phyloP scores from a whole-genome alignment of 2,329 filamentous ascomycete species.

The Chaetothyriales sp. region DNA sequence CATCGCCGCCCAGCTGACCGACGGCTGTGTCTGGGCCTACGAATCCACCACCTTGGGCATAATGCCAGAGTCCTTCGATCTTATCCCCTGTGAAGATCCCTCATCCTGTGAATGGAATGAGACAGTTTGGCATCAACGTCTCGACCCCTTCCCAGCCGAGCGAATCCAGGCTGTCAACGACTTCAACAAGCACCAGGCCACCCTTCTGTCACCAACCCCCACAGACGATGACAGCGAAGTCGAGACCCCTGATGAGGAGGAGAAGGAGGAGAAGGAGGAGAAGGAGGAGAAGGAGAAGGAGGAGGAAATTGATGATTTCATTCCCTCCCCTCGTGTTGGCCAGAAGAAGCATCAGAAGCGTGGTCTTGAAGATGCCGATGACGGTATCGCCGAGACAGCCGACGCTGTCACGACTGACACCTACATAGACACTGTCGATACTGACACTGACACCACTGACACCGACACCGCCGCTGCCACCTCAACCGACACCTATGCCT shows the following conservation, averaged over 20 bases:
- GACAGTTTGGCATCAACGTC: slow-evolving; percentile 31
- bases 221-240: background rate
- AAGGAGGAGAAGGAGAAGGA: too few species aligned
- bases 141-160: slow-evolving; percentile 22
- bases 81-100: slow-evolving; percentile 35
- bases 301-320: too few species aligned
- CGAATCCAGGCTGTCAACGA: slow-evolving; percentile 12
- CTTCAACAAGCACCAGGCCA: slow-evolving; percentile 14
- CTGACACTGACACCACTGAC: background rate
- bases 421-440: background rate
- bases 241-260: background rate
- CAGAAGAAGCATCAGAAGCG: background rate
- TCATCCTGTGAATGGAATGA: slow-evolving; percentile 40
- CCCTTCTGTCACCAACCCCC: background rate
- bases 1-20: slow-evolving; percentile 41
- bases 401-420: background rate
- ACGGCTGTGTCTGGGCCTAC: slow-evolving; percentile 51
- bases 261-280: too few species aligned
- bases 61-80: slow-evolving; percentile 45
- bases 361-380: background rate
- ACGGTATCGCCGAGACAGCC: background rate
- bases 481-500: background rate
- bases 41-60: slow-evolving; percentile 40
- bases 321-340: background rate
- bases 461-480: background rate